A percentile compares a stretch with the other conserved stretches of the same genome.
Evolutionary conservation across 495 filamentous ascomycete species (phyloP).

Genomic region (Penicillium simplicissimum): DNA sequence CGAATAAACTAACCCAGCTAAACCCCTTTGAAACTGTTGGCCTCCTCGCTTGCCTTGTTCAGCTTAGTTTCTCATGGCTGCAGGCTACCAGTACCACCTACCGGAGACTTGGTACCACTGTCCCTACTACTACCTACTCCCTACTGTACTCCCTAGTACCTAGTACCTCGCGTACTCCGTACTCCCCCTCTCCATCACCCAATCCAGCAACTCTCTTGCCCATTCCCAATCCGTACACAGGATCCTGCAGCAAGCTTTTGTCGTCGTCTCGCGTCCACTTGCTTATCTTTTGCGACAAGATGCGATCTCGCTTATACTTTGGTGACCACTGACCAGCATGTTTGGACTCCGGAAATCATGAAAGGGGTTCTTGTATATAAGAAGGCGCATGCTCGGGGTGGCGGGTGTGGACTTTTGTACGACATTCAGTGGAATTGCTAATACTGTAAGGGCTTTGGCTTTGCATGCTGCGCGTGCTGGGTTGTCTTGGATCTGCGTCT

Average conservation of each 20-base stretch:
- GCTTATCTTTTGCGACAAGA: conserved; percentile 5
- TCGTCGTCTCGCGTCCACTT: neutral
- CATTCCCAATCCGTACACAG: conserved; percentile 10
- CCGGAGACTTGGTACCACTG: too few relatives aligned
- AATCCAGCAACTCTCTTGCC: conserved; percentile 1
- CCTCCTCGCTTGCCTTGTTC: too few relatives aligned
- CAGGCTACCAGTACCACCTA: too few relatives aligned
- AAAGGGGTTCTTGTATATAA: neutral
- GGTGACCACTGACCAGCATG: too few relatives aligned
- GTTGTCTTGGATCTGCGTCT: neutral
- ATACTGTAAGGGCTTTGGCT: too few relatives aligned
- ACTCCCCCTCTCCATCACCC: neutral
- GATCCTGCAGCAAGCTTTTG: conserved; percentile 9
- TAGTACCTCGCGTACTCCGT: too few relatives aligned
- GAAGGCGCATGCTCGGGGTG: neutral
- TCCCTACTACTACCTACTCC: too few relatives aligned
- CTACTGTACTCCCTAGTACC: too few relatives aligned
- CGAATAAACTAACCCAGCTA: neutral
- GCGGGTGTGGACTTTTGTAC: neutral
- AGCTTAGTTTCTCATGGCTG: too few relatives aligned
- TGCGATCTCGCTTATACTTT: neutral
- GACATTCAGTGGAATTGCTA: neutral
- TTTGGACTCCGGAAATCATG: too few relatives aligned
- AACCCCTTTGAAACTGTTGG: neutral
- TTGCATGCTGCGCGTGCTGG: neutral